These are phyloP conservation scores for Candida endomychidarum DNA, from an alignment of 805 yeast genomes.

Conservation along the genomic window DNA sequence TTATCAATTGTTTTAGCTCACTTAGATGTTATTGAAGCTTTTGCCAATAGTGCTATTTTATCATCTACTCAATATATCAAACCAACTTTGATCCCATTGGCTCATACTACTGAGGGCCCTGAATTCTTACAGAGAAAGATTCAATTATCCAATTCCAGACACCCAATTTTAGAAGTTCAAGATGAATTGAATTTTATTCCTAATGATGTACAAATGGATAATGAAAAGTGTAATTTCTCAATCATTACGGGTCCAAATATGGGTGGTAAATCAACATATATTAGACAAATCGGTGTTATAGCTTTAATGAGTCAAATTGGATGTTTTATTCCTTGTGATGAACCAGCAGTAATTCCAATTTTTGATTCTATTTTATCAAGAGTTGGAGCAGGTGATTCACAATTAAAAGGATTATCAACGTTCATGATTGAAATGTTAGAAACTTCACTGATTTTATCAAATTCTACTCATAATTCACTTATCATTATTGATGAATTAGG, in stretches of 20 bases:
- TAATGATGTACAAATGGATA: constrained; percentile 74
- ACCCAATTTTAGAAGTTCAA: constrained; percentile 92
- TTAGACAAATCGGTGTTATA: constrained; percentile 85
- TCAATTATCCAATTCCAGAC: constrained; percentile 74
- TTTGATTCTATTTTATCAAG: constrained; percentile 93
- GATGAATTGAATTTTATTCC: constrained; percentile 89
- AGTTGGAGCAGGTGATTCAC: constrained; percentile 99
- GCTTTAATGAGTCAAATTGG: constrained; percentile 88
- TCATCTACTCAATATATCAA: constrained; percentile 81
- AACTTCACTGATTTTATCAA: constrained; percentile 80
- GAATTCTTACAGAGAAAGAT: constrained; percentile 45
- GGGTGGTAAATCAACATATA: constrained; percentile 97
- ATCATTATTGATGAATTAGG: constrained; percentile 94
- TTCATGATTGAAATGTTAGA: constrained; percentile 93
- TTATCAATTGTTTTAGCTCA: constrained; percentile 65
- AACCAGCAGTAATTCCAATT: constrained; percentile 68
- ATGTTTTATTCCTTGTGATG: constrained; percentile 73
- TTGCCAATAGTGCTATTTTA: constrained; percentile 75
- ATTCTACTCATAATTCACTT: constrained; percentile 75
- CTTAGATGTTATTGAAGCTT: constrained; percentile 79
- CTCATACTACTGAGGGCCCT: constrained; percentile 22
- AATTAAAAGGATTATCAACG: constrained; percentile 93
- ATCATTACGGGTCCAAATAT: constrained; percentile 95
- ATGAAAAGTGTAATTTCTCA: constrained; percentile 51
- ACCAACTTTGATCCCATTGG: constrained; percentile 65